Evolutionary conservation across 805 yeast genomes (phyloP), one percentile per base, ranked within the genome.

Genomic region (Debaryomyces hansenii): DNA sequence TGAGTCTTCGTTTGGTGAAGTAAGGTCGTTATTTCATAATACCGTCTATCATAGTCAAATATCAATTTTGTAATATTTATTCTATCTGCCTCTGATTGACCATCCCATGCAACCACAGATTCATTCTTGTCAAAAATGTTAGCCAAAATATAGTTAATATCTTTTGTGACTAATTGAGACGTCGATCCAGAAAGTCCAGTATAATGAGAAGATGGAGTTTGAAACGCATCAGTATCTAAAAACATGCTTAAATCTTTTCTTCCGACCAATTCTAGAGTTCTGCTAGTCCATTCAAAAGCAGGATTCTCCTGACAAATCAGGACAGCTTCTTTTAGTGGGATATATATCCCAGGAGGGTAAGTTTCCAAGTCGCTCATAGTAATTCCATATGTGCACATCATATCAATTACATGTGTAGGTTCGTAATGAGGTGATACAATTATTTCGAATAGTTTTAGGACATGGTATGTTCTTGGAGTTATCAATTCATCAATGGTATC

Each of bases 11-110:
- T 83, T 4, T 87, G 82, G 58, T 86, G 91, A 31, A 92, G 62
- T 14, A 90, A 63, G 28, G 80, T 78, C 0, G 91, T 79, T 10
- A 87, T 84, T 56, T 91, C 96, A 54, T 79, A 82, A 58, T 85
- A 87, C 40, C 97, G 70, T 39, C 95, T 69, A 62, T 92, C 98
- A 37, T 79, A 77, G 12, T 84, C 81, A 59, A 90, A 92, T 0
- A 91, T 82, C 10, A 86, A 64, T 50, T 79, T 81, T 1, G 92
- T 83, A n/a, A 87, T 76, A 28, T 78, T 78, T 38, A 84, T 76
- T 40, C 85, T 69, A 46, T 85, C 91, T 3, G 84, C 82, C 55
- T 87, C 92, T 0, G 82, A 72, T 41, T 82, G 86, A 7, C 80
- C 85, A 62, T 84, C 88, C 86, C 87, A 83, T 0, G 90, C 83